Conservation (phyloP, 306 rosid genomes). For the Argentina anserina region DNA sequence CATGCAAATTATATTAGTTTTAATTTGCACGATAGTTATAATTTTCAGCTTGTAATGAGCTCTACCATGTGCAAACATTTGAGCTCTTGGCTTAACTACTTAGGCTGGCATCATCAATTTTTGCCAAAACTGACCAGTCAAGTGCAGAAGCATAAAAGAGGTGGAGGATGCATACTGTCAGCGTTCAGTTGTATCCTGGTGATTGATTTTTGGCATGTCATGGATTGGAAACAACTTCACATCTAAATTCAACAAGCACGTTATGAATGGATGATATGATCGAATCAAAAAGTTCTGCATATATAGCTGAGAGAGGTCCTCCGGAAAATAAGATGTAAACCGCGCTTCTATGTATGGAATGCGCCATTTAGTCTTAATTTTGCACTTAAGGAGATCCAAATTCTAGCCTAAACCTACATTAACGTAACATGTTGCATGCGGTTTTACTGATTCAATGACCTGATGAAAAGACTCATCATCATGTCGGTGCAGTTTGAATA, state of each 20-base stretch:
- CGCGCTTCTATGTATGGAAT: background rate
- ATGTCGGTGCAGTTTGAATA: constrained; percentile 12
- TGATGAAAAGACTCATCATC: background rate
- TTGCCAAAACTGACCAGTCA: background rate
- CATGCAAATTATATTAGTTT: background rate
- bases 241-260: background rate
- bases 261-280: background rate
- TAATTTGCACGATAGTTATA: no score
- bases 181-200: background rate
- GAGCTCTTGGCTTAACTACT: background rate
- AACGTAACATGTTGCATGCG: background rate
- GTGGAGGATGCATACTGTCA: background rate
- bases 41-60: background rate
- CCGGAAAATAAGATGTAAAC: no score
- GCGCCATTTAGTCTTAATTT: background rate
- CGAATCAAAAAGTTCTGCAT: background rate
- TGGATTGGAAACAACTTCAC: background rate
- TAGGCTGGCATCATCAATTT: background rate
- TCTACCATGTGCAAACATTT: background rate
- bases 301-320: background rate
- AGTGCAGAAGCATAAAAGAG: background rate
- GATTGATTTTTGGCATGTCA: background rate
- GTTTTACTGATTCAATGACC: background rate
- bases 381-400: no score
- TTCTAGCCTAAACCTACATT: no score